Conservation (phyloP, 2,329 filamentous ascomycete genomes). For the Myriosclerotinia curreyana region DNA sequence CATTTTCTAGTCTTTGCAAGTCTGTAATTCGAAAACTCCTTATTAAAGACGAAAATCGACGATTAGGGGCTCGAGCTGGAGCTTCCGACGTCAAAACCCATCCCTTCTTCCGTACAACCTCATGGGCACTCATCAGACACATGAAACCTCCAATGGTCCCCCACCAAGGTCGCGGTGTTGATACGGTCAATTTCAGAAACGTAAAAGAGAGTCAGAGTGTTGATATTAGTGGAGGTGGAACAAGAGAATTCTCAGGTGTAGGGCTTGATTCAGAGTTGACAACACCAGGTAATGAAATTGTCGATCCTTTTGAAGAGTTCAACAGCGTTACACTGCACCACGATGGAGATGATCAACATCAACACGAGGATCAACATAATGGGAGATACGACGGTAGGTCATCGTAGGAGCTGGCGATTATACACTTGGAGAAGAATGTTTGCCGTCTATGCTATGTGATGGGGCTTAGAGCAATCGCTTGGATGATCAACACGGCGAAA, state of each 20-base stretch:
- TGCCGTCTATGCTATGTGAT: constrained; percentile 3
- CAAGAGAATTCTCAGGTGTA: constrained; percentile 59
- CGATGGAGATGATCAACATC: constrained; percentile 70
- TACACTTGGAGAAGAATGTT: too few species aligned
- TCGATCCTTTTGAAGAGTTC: constrained; percentile 96
- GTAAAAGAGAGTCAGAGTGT: constrained; percentile 97
- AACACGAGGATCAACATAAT: constrained; percentile 36
- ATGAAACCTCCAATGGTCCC: constrained; percentile 98
- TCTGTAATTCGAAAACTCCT: constrained; percentile 92
- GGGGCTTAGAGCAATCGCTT: constrained; percentile 7
- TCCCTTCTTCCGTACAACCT: constrained; percentile 91
- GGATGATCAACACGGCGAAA: background rate
- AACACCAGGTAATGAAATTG: constrained; percentile 72
- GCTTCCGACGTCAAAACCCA: constrained; percentile 96
- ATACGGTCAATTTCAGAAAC: constrained; percentile 95
- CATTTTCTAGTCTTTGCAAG: constrained; percentile 74
- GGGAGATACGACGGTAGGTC: constrained; percentile 34
- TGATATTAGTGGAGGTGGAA: constrained; percentile 65
- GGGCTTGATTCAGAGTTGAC: constrained; percentile 81
- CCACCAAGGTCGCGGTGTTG: constrained; percentile 81
- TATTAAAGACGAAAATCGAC: constrained; percentile 95
- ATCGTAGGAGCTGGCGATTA: background rate
- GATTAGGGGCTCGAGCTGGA: constrained; percentile 88
- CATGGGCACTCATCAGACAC: constrained; percentile 95
- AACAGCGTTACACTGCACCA: constrained; percentile 98